Conservation (phyloP, 768 basidiomycete species). For the Panaeolus papilionaceus region DNA sequence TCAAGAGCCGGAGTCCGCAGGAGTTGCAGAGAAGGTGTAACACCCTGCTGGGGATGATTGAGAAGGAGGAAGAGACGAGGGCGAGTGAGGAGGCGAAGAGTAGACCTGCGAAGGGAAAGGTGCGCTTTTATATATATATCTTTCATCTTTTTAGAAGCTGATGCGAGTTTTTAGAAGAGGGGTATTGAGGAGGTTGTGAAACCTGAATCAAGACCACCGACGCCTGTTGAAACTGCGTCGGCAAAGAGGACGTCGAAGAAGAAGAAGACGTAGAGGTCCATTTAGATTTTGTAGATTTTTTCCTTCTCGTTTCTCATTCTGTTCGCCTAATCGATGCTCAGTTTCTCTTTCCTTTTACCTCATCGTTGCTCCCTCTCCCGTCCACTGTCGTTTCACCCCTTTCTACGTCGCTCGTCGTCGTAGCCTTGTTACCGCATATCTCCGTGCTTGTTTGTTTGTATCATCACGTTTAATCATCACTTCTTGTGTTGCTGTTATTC, state of each 20-base stretch:
- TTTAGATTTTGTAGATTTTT: no score
- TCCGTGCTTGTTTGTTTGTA: no score
- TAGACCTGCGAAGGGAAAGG: conserved; percentile 72
- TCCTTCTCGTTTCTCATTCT: no score
- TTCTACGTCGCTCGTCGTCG: no score
- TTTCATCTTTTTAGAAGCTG: background rate
- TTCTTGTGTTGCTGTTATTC: no score
- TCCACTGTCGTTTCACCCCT: no score
- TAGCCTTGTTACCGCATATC: no score
- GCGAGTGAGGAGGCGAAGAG: conserved; percentile 71
- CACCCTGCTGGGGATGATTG: conserved; percentile 87
- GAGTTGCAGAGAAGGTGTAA: conserved; percentile 89
- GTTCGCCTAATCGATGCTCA: no score
- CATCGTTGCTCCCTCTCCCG: no score
- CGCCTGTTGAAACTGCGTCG: conserved; percentile 56
- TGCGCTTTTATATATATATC: conserved; percentile 34
- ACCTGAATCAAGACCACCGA: conserved; percentile 66
- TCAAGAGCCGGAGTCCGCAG: conserved; percentile 90
- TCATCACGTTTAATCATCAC: no score
- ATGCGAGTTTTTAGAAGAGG: conserved; percentile 58
- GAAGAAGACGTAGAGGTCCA: conserved; percentile 55
- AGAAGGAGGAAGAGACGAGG: conserved; percentile 84
- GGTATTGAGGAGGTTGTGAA: conserved; percentile 71
- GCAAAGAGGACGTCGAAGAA: conserved; percentile 69
- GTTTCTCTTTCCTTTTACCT: no score